Evolutionary conservation across 1,284 basidiomycete species (phyloP).

Genomic region (Rhodotorula sp.): DNA sequence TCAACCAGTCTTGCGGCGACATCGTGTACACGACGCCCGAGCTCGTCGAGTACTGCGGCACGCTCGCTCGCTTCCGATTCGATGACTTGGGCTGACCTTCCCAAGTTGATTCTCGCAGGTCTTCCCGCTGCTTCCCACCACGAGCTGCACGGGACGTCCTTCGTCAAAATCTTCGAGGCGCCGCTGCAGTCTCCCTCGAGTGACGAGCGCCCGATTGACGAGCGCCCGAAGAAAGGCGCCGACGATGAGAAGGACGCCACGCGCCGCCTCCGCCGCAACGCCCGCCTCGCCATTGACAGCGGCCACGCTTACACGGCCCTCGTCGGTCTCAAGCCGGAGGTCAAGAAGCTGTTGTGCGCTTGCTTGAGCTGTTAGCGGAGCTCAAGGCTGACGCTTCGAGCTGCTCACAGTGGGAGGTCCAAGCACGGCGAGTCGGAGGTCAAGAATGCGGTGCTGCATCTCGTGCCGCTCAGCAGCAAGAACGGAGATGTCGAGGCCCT

Average conservation of each 20-base stretch:
- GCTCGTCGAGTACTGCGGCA: slow-evolving; percentile 10
- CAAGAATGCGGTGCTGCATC: slow-evolving; percentile 4
- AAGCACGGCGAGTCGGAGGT: not conserved
- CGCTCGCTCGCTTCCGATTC: not conserved
- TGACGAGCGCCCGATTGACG: not conserved
- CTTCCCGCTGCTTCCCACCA: slow-evolving; percentile 46
- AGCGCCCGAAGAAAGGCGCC: not conserved
- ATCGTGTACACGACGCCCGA: slow-evolving; percentile 17
- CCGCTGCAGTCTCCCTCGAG: not conserved
- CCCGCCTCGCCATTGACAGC: slow-evolving; percentile 8
- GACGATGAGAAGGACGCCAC: slow-evolving; percentile 5
- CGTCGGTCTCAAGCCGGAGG: slow-evolving; percentile 9
- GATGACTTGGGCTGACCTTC: not conserved
- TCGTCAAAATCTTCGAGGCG: slow-evolving; percentile 67
- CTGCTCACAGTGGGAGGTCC: not conserved
- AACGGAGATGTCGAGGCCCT: slow-evolving; percentile 5
- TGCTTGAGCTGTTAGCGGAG: no score
- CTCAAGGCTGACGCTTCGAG: no score
- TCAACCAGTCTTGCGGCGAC: not conserved
- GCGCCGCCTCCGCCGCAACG: slow-evolving; percentile 15
- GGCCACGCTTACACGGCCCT: slow-evolving; percentile 7
- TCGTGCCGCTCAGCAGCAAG: slow-evolving; percentile 15
- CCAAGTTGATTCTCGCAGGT: not conserved
- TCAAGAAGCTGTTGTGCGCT: slow-evolving; percentile 13
- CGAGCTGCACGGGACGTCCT: slow-evolving; percentile 74